Base-by-base conservation (phyloP, 495 filamentous ascomycete genomes). In the Penicillium mononematosum region DNA sequence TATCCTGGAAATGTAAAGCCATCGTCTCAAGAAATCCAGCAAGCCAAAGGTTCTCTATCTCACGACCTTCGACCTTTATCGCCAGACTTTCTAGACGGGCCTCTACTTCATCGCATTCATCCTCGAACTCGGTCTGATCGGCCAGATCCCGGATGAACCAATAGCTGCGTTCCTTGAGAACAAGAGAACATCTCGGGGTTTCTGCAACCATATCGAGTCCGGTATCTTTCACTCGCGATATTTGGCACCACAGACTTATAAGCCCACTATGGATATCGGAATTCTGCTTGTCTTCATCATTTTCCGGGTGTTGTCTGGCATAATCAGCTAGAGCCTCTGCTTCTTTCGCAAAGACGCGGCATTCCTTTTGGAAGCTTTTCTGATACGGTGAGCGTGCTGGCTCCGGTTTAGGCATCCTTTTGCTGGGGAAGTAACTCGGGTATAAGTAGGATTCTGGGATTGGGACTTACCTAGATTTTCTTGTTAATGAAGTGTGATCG, bases 111-210 rank as follows among this genome's bases (percentile, higher is more conserved):
- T 53, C 39, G 10, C 50, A 53, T 0, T 53, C 38, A 12, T 43
- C 16, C 17, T 53, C 50, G 20, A 53, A 53, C 4, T 27, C 36
- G 0, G 24, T 53, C 25, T 53, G 50, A 17, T 53, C 50, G 3
- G 50, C 50, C 5, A 43, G 25, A 29, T 25, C 50, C 3, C 20
- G 36, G 2, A 44, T 31, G 17, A 29, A 32, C 50, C 50, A 53
- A 43, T 53, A 53, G 1, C 8, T 14, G 5, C n/a, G 38, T 6
- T 11, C 12, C 36, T 43, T 11, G n/a, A 43, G 12, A 6, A 53
- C 38, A 5, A 53, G 50, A 19, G 50, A 16, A 19, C 50, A 43
- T 12, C 31, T 43, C 24, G 50, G 38, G 14, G 36, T 10, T 3
- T 43, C 16, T 0, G 34, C 36, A 17, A 43, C 39, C 50, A 53